Base-by-base conservation (phyloP, 176 grass and related monocot genomes). In the Aegilops speltoides region DNA sequence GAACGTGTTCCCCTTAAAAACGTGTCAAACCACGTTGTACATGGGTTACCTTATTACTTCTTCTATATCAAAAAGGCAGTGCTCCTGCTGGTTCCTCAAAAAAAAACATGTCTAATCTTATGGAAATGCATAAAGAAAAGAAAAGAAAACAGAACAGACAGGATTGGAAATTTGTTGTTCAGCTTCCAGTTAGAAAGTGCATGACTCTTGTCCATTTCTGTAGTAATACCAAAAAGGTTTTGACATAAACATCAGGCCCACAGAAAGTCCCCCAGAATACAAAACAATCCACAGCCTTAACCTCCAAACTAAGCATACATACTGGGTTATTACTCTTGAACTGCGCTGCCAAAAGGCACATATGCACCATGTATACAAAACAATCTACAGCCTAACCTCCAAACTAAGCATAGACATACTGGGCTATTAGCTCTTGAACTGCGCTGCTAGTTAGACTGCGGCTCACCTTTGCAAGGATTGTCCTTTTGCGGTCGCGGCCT, bases 151-250 rank as follows among this genome's bases (percentile, higher is more conserved):
- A 80, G 22, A 80, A 69, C 12, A 84, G 61, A 70, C 43, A 22
- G 71, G 26, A 11, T 60, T 29, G 1, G 22, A 36, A 67, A 83
- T 63, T 43, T 78, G 14, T 46, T 13, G 28, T 48, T 40, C 28
- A 45, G 68, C 76, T 84, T 48, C 48, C 60, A 81, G 10, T 23
- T 84, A 77, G 25, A 84, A 85, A 61, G 68, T 70, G 62, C 14
- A 81, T 70, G 23, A 13, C 59, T 74, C 17, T 25, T 76, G 68
- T 67, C 65, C 68, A 80, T 68, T 84, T 79, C 11, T 83, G 16
- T 52, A 52, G 15, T 60, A 56, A 22, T 50, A 41, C 23, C 31
- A 34, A 33, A 78, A 73, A 57, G 34, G 16, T 62, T 22, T 48
- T 46, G 22, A 46, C 36, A 63, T 16, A 68, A 80, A n/a, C 43